These are phyloP conservation scores for Nitzschia sp. DNA, from an alignment of 108 stramenopile genomes.

Conservation along the genomic window DNA sequence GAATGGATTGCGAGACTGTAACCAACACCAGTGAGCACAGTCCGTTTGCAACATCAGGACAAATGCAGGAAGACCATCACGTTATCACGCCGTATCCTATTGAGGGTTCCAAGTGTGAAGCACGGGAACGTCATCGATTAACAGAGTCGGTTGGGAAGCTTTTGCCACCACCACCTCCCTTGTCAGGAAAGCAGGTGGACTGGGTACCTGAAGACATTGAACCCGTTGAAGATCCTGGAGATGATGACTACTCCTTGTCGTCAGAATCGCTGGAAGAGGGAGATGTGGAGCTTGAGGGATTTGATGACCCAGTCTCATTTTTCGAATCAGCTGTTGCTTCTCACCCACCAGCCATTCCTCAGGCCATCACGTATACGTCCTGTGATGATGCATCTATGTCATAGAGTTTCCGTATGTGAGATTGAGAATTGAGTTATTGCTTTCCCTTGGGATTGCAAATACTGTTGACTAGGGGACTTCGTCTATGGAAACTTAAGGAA, in stretches of 20 bases:
- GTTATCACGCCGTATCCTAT: constrained; percentile 24
- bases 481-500: too few relatives aligned
- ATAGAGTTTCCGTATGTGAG: not conserved
- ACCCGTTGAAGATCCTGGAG: constrained; percentile 7
- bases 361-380: constrained; percentile 1
- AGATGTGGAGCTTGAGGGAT: constrained; percentile 10
- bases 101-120: constrained; percentile 18
- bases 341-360: not conserved
- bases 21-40: constrained; percentile 15
- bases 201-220: constrained; percentile 16
- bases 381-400: not conserved
- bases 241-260: constrained; percentile 28
- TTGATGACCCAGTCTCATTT: constrained; percentile 29
- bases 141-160: constrained; percentile 20
- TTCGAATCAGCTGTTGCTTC: constrained; percentile 18
- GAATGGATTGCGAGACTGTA: constrained; percentile 7
- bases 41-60: not conserved
- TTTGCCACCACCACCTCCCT: constrained; percentile 1
- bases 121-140: constrained; percentile 21
- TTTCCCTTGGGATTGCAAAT: too few relatives aligned
- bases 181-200: not conserved
- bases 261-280: constrained; percentile 21
- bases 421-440: too few relatives aligned
- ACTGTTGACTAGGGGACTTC: too few relatives aligned
- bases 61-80: not conserved